phyloP scores from a whole-genome alignment of 306 rosid species.

The Leucaena leucocephala region DNA sequence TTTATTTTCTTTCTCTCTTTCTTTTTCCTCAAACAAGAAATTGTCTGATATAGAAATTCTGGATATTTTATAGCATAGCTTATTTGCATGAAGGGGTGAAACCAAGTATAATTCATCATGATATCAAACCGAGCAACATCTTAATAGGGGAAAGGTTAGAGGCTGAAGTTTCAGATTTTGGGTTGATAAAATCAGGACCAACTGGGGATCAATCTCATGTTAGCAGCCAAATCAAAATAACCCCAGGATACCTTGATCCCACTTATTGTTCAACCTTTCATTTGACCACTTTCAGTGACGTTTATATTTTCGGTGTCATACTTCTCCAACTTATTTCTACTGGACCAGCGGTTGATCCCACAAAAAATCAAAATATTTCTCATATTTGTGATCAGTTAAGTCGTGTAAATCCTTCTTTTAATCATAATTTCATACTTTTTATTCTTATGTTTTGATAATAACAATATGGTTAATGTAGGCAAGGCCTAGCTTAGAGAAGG shows the following conservation, averaged over 20 bases:
- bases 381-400: conserved; percentile 79
- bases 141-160: conserved; percentile 73
- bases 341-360: conserved; percentile 59
- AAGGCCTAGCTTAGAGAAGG: conserved; percentile 73
- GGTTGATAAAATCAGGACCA: conserved; percentile 75
- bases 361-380: conserved; percentile 35
- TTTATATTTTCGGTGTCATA: conserved; percentile 82
- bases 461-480: conserved; percentile 54
- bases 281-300: conserved; percentile 75
- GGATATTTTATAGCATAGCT: conserved; percentile 53
- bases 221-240: conserved; percentile 89
- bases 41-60: neutral
- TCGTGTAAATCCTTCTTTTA: conserved; percentile 1
- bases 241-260: conserved; percentile 93
- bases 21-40: neutral
- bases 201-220: conserved; percentile 75
- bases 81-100: conserved; percentile 73
- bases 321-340: conserved; percentile 78
- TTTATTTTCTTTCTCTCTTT: neutral
- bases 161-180: conserved; percentile 91
- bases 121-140: conserved; percentile 83
- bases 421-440: neutral
- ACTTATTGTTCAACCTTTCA: conserved; percentile 80
- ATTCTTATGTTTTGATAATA: neutral
- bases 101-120: conserved; percentile 78